Conservation (phyloP, 257 asterid species). For the Jasminum sambac region DNA sequence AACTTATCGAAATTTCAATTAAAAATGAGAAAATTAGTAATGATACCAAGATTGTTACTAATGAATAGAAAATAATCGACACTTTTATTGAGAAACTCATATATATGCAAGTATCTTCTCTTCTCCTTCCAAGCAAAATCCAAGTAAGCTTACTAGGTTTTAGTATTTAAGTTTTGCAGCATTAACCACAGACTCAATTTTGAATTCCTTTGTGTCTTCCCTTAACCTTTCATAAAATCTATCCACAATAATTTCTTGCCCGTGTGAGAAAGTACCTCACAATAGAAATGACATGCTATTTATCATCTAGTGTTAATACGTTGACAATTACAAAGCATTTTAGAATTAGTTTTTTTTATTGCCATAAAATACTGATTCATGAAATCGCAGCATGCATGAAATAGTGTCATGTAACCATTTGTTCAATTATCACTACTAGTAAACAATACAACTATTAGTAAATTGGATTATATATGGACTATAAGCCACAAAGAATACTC, state of each 20-base stretch:
- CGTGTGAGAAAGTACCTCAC: slow-evolving; percentile 10
- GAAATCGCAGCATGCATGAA: no score
- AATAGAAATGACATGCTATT: no score
- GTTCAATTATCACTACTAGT: no score
- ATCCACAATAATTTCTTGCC: slow-evolving; percentile 20
- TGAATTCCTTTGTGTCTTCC: slow-evolving; percentile 18
- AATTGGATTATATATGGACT: no score
- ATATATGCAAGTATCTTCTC: slow-evolving; percentile 28
- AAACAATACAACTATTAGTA: no score
- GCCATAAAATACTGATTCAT: no score
- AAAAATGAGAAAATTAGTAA: neutral
- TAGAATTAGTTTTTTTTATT: no score
- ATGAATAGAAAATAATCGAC: slow-evolving; percentile 35
- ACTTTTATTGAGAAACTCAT: slow-evolving; percentile 38
- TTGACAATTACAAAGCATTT: no score
- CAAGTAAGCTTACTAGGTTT: slow-evolving; percentile 23
- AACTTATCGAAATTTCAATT: neutral
- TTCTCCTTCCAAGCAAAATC: slow-evolving; percentile 20
- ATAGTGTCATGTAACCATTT: no score
- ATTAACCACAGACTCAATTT: slow-evolving; percentile 28
- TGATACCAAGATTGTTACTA: neutral
- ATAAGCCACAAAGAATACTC: no score
- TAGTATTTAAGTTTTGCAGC: slow-evolving; percentile 23
- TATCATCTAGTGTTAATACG: no score
- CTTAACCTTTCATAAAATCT: slow-evolving; percentile 24